Conservation (phyloP, 495 filamentous ascomycete genomes). For the Cetradonia linearis region DNA sequence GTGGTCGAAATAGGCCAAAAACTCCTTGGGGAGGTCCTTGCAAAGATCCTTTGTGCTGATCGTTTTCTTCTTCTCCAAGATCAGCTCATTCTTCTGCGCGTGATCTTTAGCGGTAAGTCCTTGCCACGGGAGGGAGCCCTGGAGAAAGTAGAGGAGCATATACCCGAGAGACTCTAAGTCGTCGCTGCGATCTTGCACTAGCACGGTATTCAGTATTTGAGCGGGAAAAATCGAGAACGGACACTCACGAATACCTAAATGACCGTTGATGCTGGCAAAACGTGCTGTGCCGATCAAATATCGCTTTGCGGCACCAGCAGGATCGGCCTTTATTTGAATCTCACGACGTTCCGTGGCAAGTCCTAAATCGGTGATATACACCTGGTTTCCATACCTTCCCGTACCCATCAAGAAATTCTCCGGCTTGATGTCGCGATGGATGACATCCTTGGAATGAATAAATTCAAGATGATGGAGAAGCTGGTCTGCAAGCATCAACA, state of each 20-base stretch:
- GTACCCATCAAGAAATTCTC: conserved; percentile 24
- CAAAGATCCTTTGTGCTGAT: conserved; percentile 15
- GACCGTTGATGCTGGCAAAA: conserved; percentile 29
- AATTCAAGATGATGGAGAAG: background rate
- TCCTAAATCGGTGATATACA: conserved; percentile 57
- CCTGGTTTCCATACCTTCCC: conserved; percentile 19
- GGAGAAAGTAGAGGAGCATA: conserved; percentile 32
- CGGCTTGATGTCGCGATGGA: conserved; percentile 1
- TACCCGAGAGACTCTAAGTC: conserved; percentile 38
- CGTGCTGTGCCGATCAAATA: conserved; percentile 19
- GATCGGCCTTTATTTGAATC: background rate
- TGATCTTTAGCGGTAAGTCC: conserved; percentile 9
- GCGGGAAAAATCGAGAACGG: background rate
- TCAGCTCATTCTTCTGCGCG: background rate
- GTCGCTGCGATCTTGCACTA: conserved; percentile 31
- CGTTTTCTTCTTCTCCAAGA: conserved; percentile 15
- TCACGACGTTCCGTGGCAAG: conserved; percentile 47
- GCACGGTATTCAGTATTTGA: background rate
- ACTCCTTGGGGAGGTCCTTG: conserved; percentile 15
- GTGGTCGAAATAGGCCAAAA: conserved; percentile 22
- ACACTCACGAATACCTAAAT: conserved; percentile 28
- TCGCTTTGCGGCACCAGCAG: conserved; percentile 3
- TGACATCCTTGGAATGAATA: background rate
- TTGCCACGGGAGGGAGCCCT: conserved; percentile 34
- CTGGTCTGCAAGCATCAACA: background rate